Base-by-base conservation (phyloP, 805 yeast genomes). In the Yamadazyma insecticola region DNA sequence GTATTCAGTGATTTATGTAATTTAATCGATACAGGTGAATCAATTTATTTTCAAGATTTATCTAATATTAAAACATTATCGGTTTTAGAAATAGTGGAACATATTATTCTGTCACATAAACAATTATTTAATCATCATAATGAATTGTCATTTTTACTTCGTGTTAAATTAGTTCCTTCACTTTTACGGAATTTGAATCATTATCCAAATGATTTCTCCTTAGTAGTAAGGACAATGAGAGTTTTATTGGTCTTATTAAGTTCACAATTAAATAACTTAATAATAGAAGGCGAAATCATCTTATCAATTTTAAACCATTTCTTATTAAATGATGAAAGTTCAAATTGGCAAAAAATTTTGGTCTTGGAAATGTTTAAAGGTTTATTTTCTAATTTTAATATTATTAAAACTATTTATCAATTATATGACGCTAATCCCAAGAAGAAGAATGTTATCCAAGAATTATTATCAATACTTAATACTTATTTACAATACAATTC, bases 1-100 rank as follows among this genome's bases (percentile, higher is more conserved):
- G 69, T 88, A 3, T 76, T 89, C 39, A 57, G 63, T 13, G 96
- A 89, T 53, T 63, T 90, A 16, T 86, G 95, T 45, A 64, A 72
- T 2, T 52, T 84, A 23, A 72, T 80, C 7, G 82, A 78, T 31
- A 74, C 70, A 35, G 76, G 72, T 36, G 62, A 66, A 19, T 78
- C 87, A 0, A 37, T 52, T 1, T 77, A 74, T 41, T 53, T 87
- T 33, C 72, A 72, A 17, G 43, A 36, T 55, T 76, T 44, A 57
- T 70, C 33, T 49, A 81, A 20, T 67, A 83, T 26, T 74, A 81
- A 54, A 70, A 76, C 27, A 70, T 34, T 43, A n/a, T 47, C 87
- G 36, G 86, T 87, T 0, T 70, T 92, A 31, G 98, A 90, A 49
- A 70, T 90, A 17, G 53, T 92, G 14, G 97, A 92, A 55, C 81